Percentiles rank a stretch among this genome's conserved stretches.
phyloP scores from a whole-genome alignment of 1,284 basidiomycete genomes.

The Anthracocystis setariae region DNA sequence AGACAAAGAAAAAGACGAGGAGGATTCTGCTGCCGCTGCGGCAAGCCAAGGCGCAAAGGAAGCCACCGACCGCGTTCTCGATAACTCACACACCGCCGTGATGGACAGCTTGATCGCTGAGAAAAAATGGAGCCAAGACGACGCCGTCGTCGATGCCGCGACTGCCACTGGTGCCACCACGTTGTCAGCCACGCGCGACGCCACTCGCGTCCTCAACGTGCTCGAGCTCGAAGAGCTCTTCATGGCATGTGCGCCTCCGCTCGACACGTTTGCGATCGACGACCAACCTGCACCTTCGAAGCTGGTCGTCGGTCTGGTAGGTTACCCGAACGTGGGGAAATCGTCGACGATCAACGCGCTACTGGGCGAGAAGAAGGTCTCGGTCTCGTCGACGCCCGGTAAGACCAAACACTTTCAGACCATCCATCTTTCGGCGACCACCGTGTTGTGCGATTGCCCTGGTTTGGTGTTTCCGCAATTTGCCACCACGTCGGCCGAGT shows the following conservation, averaged over 20 bases:
- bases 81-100: slow-evolving; percentile 29
- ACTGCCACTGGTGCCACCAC: slow-evolving; percentile 64
- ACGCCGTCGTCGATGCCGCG: slow-evolving; percentile 57
- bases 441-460: slow-evolving; percentile 97
- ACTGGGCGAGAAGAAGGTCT: slow-evolving; percentile 66
- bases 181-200: slow-evolving; percentile 71
- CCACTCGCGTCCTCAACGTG: slow-evolving; percentile 84
- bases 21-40: slow-evolving; percentile 38
- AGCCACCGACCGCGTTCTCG: slow-evolving; percentile 31
- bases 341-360: slow-evolving; percentile 67
- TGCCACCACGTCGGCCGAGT: slow-evolving; percentile 76
- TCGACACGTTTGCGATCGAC: slow-evolving; percentile 71
- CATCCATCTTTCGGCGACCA: slow-evolving; percentile 85
- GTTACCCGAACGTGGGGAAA: slow-evolving; percentile 73
- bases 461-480: slow-evolving; percentile 99
- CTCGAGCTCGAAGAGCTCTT: slow-evolving; percentile 91
- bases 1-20: slow-evolving; percentile 61
- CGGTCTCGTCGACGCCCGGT: slow-evolving; percentile 69
- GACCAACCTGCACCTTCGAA: slow-evolving; percentile 52
- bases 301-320: slow-evolving; percentile 76
- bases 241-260: slow-evolving; percentile 78
- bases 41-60: slow-evolving; percentile 37
- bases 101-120: slow-evolving; percentile 37
- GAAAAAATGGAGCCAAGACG: slow-evolving; percentile 27
- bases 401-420: slow-evolving; percentile 99